Evolutionary conservation across 2,329 filamentous ascomycete genomes (phyloP).

Genomic region (Blastomyces silverae): DNA sequence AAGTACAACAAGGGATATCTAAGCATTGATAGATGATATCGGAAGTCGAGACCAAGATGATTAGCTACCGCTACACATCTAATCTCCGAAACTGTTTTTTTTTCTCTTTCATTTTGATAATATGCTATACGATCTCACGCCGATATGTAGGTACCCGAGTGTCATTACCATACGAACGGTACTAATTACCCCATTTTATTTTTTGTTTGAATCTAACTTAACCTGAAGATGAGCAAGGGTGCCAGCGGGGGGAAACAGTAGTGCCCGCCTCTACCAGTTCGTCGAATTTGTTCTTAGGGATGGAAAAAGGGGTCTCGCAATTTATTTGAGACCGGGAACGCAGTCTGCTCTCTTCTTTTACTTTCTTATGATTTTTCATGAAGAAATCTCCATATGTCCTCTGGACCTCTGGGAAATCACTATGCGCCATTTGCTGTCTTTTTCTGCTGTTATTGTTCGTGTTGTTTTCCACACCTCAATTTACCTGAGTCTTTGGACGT

Average conservation of each 20-base stretch:
- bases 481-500: neutral
- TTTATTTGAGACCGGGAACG: neutral
- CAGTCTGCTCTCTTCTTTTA: neutral
- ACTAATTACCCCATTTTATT: neutral
- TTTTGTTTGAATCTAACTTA: neutral
- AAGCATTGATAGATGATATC: neutral
- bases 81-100: neutral
- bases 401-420: neutral
- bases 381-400: neutral
- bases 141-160: neutral
- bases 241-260: neutral
- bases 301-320: neutral
- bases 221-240: neutral
- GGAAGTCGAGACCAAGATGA: neutral
- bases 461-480: neutral
- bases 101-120: neutral
- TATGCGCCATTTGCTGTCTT: neutral
- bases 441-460: neutral
- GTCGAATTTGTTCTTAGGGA: neutral
- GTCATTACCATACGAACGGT: neutral
- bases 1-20: neutral
- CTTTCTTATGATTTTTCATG: neutral
- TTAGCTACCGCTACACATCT: neutral
- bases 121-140: neutral
- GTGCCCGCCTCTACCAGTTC: neutral